Percentiles rank a stretch among this genome's conserved stretches.
Conservation (phyloP, 345 rosid genomes). For the Aquilaria sinensis region DNA sequence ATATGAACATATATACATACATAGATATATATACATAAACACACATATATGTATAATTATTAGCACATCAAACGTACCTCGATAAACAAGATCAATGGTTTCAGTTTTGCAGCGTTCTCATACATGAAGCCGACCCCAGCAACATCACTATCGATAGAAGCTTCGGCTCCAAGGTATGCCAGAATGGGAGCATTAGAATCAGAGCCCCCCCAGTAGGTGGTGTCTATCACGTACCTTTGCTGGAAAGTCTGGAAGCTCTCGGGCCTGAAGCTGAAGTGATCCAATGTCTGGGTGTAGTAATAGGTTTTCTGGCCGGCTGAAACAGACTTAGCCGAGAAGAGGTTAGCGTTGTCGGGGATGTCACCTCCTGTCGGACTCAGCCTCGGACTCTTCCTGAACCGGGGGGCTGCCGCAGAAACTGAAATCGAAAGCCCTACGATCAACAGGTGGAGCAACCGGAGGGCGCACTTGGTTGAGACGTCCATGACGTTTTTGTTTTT, state of each 20-base stretch:
- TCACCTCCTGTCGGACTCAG: slow-evolving; percentile 23
- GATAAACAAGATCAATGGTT: slow-evolving; percentile 25
- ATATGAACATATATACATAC: too few relatives aligned
- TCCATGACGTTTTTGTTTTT: too few relatives aligned
- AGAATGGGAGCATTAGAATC: slow-evolving; percentile 28
- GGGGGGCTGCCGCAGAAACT: too few relatives aligned
- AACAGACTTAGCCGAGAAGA: neutral
- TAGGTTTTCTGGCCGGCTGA: slow-evolving; percentile 21
- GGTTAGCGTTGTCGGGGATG: slow-evolving; percentile 1
- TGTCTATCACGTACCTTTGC: slow-evolving; percentile 30
- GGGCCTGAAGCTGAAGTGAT: slow-evolving; percentile 42
- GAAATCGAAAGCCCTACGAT: too few relatives aligned
- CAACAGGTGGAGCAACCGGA: too few relatives aligned
- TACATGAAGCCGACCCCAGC: slow-evolving; percentile 13
- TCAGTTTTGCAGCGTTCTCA: slow-evolving; percentile 29
- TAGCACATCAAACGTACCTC: slow-evolving; percentile 39
- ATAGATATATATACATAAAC: too few relatives aligned
- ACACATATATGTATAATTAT: too few relatives aligned
- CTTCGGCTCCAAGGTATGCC: slow-evolving; percentile 32
- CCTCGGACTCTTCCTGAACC: slow-evolving; percentile 19
- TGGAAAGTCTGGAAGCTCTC: slow-evolving; percentile 31
- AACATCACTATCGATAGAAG: neutral
- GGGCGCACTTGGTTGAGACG: too few relatives aligned
- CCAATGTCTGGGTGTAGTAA: slow-evolving; percentile 40
- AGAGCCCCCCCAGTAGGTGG: slow-evolving; percentile 38